These are phyloP conservation scores for Blastobotrys parvus DNA, from an alignment of 805 yeast species.

Conservation along the genomic window DNA sequence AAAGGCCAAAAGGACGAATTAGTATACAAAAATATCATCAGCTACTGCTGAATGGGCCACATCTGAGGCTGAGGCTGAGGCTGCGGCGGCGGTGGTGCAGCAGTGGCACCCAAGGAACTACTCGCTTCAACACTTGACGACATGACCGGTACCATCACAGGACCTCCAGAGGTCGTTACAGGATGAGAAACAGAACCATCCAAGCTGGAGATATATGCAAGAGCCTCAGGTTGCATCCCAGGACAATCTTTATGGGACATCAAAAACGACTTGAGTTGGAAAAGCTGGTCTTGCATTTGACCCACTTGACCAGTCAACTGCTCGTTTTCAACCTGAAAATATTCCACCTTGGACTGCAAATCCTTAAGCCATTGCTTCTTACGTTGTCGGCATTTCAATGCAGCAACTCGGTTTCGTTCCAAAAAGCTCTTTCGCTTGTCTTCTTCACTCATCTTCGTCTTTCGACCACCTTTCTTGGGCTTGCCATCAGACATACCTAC, in stretches of 20 bases:
- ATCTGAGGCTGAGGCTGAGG: background rate
- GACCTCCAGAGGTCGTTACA: background rate
- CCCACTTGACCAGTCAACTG: conserved; percentile 50
- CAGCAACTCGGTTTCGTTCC: conserved; percentile 91
- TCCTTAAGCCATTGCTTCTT: conserved; percentile 81
- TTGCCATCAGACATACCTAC: too few relatives aligned
- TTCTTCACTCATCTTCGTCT: conserved; percentile 47
- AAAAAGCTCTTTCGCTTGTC: conserved; percentile 67
- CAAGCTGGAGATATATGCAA: background rate
- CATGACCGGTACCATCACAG: background rate
- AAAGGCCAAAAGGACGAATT: too few relatives aligned
- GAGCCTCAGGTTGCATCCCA: background rate
- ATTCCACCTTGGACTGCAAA: conserved; percentile 71
- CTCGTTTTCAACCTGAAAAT: conserved; percentile 62
- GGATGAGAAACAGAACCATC: background rate
- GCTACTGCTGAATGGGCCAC: too few relatives aligned
- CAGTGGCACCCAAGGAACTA: background rate
- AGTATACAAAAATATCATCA: too few relatives aligned
- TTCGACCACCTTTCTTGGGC: conserved; percentile 4
- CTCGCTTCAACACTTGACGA: background rate
- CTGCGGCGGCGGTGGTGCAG: background rate
- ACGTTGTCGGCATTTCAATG: conserved; percentile 88
- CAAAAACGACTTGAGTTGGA: conserved; percentile 28
- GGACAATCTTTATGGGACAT: conserved; percentile 11
- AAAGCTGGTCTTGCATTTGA: conserved; percentile 51